Base-by-base conservation (phyloP, 2,329 filamentous ascomycete genomes). In the Aspergillus chevalieri region DNA sequence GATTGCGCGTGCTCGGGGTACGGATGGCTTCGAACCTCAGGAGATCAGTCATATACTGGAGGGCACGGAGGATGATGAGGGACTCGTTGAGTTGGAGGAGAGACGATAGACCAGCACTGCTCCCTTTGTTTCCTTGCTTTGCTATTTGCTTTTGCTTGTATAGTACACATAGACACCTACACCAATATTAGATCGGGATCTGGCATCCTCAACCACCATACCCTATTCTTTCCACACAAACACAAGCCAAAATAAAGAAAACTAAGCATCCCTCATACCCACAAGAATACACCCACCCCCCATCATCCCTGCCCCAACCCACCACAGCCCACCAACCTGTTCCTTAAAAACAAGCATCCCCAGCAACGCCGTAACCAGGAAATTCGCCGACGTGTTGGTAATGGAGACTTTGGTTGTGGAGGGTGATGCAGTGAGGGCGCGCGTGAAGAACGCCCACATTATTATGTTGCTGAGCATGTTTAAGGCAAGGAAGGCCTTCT, bases 401-500 rank as follows among this genome's bases (percentile, higher is more conserved):
- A 85, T 78, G 46, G 77, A 79, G 49, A 84, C 82, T 48, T 81
- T 80, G 2, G 81, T 81, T 2, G 82, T 83, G 10, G 79, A 83
- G 33, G 76, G 74, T 0, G 77, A 76, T 15, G 81, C 76, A 0
- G 81, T 83, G 14, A 85, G 67, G 12, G 81, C 81, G 38, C 78
- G 75, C 1, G 81, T 84, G 68, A 84, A 84, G 14, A 84, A 72
- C 0, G 78, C 78, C 81, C 81, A 84, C 81, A 84, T 84, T 22
- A 80, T 73, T 24, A 77, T 74, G 59, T 83, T 84, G 69, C 83
- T 83, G 57, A 80, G 59, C 51, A 84, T 70, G 58, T 84, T 84
- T 45, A 84, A 73, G 33, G 69, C 74, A 62, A 84, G 82, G 68
- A 82, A 84, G 56, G 77, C 65, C 79, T 81, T 52, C 43, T 44